A percentile compares a stretch with the other conserved stretches of the same genome.
Evolutionary conservation across 169 alveolate species (phyloP).

Genomic region (Plasmodium adleri): DNA sequence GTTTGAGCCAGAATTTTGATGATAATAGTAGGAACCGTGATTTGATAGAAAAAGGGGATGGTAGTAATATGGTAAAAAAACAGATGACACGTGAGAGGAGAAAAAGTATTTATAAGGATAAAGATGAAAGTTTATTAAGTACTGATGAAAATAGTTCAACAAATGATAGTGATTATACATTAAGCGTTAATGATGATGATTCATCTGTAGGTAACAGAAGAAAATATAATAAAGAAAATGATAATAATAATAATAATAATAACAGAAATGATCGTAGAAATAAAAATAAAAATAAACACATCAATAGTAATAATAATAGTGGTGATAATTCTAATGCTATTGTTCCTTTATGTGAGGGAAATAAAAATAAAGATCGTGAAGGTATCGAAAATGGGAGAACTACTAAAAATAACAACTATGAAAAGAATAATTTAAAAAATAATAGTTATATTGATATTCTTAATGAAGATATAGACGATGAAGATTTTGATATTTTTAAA

Average conservation of each 20-base stretch:
- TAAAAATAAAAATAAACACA: conserved; percentile 5
- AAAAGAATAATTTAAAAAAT: conserved; percentile 15
- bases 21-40: conserved; percentile 21
- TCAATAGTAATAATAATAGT: not conserved
- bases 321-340: not conserved
- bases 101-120: conserved; percentile 12
- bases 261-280: conserved; percentile 1
- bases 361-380: not conserved
- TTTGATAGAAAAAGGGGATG: conserved; percentile 17
- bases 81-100: conserved; percentile 6
- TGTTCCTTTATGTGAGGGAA: not conserved
- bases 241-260: not conserved
- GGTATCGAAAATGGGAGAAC: not conserved
- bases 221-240: conserved; percentile 3
- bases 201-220: conserved; percentile 1
- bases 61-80: not conserved
- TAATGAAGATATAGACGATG: conserved; percentile 59
- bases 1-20: conserved; percentile 28
- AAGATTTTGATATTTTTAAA: conserved; percentile 71
- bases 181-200: conserved; percentile 12
- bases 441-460: conserved; percentile 54
- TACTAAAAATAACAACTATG: not conserved
- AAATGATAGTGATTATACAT: conserved; percentile 38
- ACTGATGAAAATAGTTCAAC: conserved; percentile 40
- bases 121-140: not conserved